Evolutionary conservation across 2,329 filamentous ascomycete genomes (phyloP).

Genomic region (Dichotomopilus funicola): DNA sequence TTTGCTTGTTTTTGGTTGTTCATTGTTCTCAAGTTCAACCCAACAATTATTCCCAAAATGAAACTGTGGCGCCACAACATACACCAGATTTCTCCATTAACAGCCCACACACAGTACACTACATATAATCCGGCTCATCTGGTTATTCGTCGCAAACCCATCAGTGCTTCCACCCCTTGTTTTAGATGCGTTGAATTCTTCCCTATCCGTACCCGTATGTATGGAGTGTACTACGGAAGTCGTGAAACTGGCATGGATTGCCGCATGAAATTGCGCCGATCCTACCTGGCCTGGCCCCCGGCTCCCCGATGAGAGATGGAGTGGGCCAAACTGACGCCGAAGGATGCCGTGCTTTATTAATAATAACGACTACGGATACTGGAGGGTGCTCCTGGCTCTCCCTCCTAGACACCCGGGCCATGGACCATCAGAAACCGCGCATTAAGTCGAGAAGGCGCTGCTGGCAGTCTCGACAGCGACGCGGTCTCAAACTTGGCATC

Average conservation of each 20-base stretch:
- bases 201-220: neutral
- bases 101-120: too few species aligned
- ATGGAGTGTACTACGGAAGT: neutral
- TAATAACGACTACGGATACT: neutral
- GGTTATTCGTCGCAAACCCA: neutral
- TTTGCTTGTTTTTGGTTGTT: too few species aligned
- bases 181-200: neutral
- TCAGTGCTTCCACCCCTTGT: neutral
- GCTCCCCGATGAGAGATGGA: neutral
- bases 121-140: too few species aligned
- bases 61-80: too few species aligned
- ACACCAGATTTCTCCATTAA: too few species aligned
- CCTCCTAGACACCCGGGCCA: too few species aligned
- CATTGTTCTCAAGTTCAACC: too few species aligned
- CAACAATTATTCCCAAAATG: too few species aligned
- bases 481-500: neutral
- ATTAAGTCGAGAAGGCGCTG: neutral
- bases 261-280: neutral
- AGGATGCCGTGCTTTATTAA: neutral
- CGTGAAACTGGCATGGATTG: neutral
- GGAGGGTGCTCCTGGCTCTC: too few species aligned
- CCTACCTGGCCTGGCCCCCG: neutral
- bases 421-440: neutral
- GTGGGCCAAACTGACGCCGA: too few species aligned
- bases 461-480: neutral